Evolutionary conservation across 2,329 filamentous ascomycete species (phyloP).

Genomic region (Aspergillus unguis): DNA sequence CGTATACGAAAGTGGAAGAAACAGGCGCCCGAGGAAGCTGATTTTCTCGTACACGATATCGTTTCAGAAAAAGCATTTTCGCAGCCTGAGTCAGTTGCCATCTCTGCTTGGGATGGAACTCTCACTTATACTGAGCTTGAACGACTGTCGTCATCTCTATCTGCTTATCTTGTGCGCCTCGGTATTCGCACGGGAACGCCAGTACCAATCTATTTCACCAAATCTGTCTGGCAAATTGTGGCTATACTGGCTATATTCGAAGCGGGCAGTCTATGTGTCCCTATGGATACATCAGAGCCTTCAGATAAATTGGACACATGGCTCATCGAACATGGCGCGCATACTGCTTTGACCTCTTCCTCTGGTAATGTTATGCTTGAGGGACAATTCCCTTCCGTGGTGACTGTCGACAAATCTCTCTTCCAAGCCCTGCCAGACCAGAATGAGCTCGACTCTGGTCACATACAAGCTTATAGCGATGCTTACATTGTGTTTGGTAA

Average conservation of each 20-base stretch:
- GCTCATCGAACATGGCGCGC: constrained; percentile 38
- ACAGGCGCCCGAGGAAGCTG: constrained; percentile 19
- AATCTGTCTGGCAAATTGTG: constrained; percentile 30
- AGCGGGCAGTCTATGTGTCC: constrained; percentile 32
- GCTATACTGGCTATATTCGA: constrained; percentile 30
- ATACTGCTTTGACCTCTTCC: constrained; percentile 41
- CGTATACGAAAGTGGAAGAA: constrained; percentile 32
- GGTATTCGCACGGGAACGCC: constrained; percentile 27
- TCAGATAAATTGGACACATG: constrained; percentile 37
- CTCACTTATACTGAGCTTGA: constrained; percentile 35
- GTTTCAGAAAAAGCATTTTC: constrained; percentile 24
- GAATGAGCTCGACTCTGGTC: constrained; percentile 8
- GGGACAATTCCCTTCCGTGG: constrained; percentile 40
- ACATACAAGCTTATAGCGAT: constrained; percentile 18
- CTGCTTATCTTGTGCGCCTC: constrained; percentile 28
- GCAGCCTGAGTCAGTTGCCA: constrained; percentile 26
- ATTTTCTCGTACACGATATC: constrained; percentile 30
- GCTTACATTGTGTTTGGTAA: constrained; percentile 37
- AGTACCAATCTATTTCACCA: constrained; percentile 28
- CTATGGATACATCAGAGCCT: constrained; percentile 33
- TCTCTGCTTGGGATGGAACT: constrained; percentile 32
- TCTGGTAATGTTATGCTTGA: constrained; percentile 39
- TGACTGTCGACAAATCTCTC: constrained; percentile 32
- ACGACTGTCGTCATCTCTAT: constrained; percentile 31
- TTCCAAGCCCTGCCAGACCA: constrained; percentile 32